Conservation (phyloP, 2,329 filamentous ascomycete species). For the Curvularia lunata region DNA sequence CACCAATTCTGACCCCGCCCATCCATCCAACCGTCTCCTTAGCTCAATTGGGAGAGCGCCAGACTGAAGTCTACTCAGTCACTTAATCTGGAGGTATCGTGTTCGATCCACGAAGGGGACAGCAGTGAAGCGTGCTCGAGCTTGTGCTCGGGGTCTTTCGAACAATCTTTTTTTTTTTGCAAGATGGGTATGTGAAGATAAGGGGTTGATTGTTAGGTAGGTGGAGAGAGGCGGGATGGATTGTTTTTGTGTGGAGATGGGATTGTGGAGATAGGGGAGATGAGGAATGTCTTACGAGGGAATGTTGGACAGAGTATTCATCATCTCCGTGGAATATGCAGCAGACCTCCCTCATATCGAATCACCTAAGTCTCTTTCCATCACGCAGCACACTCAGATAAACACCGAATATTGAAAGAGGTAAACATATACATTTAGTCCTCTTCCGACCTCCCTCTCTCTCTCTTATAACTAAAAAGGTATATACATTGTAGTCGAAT, state of each 20-base stretch:
- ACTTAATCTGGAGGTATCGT: slow-evolving; percentile 5
- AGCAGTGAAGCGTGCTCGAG: slow-evolving; percentile 3
- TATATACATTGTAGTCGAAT: slow-evolving; percentile 12
- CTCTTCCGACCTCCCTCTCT: not conserved
- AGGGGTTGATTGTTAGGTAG: no score
- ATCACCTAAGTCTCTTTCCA: no score
- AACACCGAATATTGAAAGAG: not conserved
- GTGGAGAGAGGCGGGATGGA: no score
- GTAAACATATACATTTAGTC: slow-evolving; percentile 4
- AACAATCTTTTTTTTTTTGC: not conserved
- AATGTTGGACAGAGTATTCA: no score
- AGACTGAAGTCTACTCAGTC: slow-evolving; percentile 11
- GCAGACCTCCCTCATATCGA: no score
- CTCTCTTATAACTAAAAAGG: slow-evolving; percentile 2
- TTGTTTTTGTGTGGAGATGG: no score
- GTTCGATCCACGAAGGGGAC: slow-evolving; percentile 6
- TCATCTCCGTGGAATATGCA: no score
- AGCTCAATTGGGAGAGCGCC: slow-evolving; percentile 15
- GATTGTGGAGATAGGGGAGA: no score
- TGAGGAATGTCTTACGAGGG: no score
- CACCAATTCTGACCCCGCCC: slow-evolving; percentile 1
- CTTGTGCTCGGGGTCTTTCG: not conserved
- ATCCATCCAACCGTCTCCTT: slow-evolving; percentile 6
- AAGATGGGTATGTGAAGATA: no score
- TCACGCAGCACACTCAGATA: no score